Base-by-base conservation (phyloP, 148 eudicot genomes). In the Silene uniflora region DNA sequence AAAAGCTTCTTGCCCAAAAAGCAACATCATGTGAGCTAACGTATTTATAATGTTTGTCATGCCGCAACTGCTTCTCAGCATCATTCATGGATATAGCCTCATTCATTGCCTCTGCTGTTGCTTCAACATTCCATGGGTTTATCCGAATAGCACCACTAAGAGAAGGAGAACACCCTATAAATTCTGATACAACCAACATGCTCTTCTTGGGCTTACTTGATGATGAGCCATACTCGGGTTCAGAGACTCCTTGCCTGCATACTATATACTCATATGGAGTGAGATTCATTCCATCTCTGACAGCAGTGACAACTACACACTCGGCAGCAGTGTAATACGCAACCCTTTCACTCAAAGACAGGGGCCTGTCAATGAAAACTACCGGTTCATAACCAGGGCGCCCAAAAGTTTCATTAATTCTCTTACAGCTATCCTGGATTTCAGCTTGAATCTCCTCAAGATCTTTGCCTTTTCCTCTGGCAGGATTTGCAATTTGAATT, bases 201-300 rank as follows among this genome's bases (percentile, higher is more conserved):
- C 84, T 81, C 71, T 73, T 77, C 66, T 81, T 77, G 65, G 75
- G 78, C 42, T 42, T 42, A 77, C 71, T 77, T 21, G 81, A 69
- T 62, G 69, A 17, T 52, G 75, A 73, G 4, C 67, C 63, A 22
- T 73, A 32, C 9, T 39, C 76, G 7, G 76, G 56, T 39, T 80
- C 83, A 24, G 79, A 80, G 27, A 77, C 56, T 21, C 84, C 84
- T 74, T 81, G 78, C 74, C 84, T 77, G 75, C 84, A 81, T 12
- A 81, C 84, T 23, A 81, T 77, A 63, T 81, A 81, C 72, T 81
- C 84, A 62, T 81, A 81, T 6, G 84, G 84, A 18, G 66, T 81
- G 29, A 81, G 84, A 66, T 81, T 81, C 84, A 81, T 81, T 49
- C 84, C 84, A 81, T 81, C 84, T 64, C 84, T 77, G n/a, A 81